phyloP scores from a whole-genome alignment of 2,329 filamentous ascomycete species.

The Aspergillus sp. region DNA sequence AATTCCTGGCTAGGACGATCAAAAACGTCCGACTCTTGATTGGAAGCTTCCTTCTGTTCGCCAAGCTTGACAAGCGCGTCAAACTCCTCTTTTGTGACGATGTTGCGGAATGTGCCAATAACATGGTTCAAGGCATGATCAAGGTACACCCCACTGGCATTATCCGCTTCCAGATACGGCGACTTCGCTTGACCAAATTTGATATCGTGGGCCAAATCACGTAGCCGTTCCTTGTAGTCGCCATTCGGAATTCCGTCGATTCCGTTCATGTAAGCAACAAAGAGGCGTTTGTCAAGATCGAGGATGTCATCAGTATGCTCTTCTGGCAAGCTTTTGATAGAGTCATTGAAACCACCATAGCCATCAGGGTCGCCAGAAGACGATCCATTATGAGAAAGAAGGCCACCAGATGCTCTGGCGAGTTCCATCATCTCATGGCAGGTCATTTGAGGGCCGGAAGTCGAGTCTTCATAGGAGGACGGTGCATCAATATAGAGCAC shows the following conservation, averaged over 20 bases:
- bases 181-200: conserved; percentile 28
- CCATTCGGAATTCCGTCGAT: conserved; percentile 35
- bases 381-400: conserved; percentile 19
- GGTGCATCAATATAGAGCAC: conserved; percentile 35
- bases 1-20: conserved; percentile 19
- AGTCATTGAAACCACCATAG: conserved; percentile 16
- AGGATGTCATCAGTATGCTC: conserved; percentile 38
- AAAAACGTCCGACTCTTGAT: conserved; percentile 10
- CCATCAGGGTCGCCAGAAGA: conserved; percentile 16
- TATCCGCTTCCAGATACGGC: conserved; percentile 34
- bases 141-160: conserved; percentile 32
- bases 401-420: conserved; percentile 25
- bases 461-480: conserved; percentile 25
- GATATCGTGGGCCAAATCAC: conserved; percentile 33
- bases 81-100: conserved; percentile 38
- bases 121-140: conserved; percentile 38
- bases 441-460: conserved; percentile 31
- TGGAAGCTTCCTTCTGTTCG: conserved; percentile 18
- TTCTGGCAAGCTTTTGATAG: conserved; percentile 27
- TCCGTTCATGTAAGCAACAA: conserved; percentile 43
- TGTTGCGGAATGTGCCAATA: conserved; percentile 40
- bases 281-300: conserved; percentile 39
- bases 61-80: conserved; percentile 30
- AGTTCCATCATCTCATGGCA: conserved; percentile 42
- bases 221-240: conserved; percentile 35